phyloP scores from a whole-genome alignment of 2,329 filamentous ascomycete genomes.

The Cladosporium sp. region DNA sequence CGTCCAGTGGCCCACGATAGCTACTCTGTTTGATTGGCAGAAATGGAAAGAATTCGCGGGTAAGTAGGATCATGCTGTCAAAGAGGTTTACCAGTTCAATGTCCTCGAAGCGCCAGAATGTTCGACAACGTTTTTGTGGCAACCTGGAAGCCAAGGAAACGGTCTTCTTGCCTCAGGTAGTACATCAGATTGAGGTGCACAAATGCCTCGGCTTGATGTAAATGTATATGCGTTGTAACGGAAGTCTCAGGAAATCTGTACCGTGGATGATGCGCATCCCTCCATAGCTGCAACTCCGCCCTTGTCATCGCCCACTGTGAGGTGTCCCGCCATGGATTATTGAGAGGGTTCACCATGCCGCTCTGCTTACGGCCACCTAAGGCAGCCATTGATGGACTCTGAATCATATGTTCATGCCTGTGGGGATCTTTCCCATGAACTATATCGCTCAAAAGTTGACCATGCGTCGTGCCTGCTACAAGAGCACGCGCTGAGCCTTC shows the following conservation, averaged over 20 bases:
- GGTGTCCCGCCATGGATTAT: background rate
- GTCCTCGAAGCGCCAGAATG: no score
- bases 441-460: no score
- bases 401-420: background rate
- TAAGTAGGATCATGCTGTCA: background rate
- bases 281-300: background rate
- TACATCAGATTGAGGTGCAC: background rate
- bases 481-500: no score
- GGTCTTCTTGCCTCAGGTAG: background rate
- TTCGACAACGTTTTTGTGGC: background rate
- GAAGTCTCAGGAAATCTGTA: background rate
- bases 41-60: background rate
- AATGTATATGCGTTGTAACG: background rate
- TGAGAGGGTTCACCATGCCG: background rate
- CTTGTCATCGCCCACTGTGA: background rate
- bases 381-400: background rate
- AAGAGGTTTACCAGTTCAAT: background rate
- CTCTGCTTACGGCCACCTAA: background rate
- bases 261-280: background rate
- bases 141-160: no score
- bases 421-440: no score
- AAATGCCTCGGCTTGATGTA: background rate
- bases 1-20: background rate
- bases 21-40: background rate
- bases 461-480: no score